phyloP scores from a whole-genome alignment of 352 stramenopile genomes.

The Globisporangium cylindrosporum region DNA sequence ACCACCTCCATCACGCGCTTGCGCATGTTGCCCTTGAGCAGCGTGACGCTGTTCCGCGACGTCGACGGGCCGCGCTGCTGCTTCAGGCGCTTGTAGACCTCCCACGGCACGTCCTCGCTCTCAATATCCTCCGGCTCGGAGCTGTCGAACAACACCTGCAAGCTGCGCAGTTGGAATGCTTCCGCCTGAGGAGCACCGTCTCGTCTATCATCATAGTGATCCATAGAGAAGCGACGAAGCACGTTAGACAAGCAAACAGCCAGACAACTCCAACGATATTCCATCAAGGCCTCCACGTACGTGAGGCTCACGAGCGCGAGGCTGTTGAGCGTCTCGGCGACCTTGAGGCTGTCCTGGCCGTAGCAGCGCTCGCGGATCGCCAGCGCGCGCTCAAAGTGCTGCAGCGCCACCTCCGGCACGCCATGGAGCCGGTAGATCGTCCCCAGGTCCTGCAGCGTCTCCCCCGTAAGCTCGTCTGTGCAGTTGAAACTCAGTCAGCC shows the following conservation, averaged over 20 bases:
- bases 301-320: conserved; percentile 50
- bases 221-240: neutral
- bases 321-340: conserved; percentile 80
- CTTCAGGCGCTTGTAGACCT: conserved; percentile 76
- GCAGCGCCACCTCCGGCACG: conserved; percentile 41
- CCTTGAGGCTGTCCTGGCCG: conserved; percentile 57
- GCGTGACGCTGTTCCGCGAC: conserved; percentile 53
- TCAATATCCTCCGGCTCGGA: conserved; percentile 66
- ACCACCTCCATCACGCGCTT: conserved; percentile 46
- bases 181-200: conserved; percentile 36
- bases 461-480: conserved; percentile 51
- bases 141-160: conserved; percentile 48
- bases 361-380: conserved; percentile 41
- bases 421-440: conserved; percentile 68
- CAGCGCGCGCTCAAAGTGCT: conserved; percentile 62
- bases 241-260: neutral
- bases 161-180: conserved; percentile 51
- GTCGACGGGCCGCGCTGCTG: conserved; percentile 61
- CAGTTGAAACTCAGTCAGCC: neutral
- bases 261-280: neutral
- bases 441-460: conserved; percentile 62
- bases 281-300: conserved; percentile 22
- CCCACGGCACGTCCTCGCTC: conserved; percentile 74
- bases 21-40: conserved; percentile 63
- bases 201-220: conserved; percentile 20